Evolutionary conservation across 2,329 filamentous ascomycete genomes (phyloP).

Genomic region (Rhinocladiella similis): DNA sequence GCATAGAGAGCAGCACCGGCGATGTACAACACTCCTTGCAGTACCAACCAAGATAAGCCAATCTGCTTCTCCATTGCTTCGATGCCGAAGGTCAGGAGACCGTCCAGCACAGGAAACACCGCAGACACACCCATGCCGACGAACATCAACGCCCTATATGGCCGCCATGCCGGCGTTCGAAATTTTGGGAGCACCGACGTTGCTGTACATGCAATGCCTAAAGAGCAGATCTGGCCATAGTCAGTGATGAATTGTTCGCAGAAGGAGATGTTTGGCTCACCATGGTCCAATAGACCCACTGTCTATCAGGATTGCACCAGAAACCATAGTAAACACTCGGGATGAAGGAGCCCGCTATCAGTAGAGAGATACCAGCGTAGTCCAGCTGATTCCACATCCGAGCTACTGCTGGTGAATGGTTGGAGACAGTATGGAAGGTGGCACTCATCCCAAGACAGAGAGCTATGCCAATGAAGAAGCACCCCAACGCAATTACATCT

Average conservation of each 20-base stretch:
- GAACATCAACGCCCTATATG: constrained; percentile 87
- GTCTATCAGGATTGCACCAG: constrained; percentile 65
- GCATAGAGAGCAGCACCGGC: constrained; percentile 84
- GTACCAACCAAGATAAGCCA: constrained; percentile 75
- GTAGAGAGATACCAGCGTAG: constrained; percentile 86
- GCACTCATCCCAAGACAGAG: constrained; percentile 78
- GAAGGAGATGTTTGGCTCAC: constrained; percentile 47
- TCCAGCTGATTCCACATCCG: constrained; percentile 90
- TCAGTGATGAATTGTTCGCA: constrained; percentile 3
- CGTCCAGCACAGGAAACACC: constrained; percentile 79
- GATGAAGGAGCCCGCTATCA: constrained; percentile 90
- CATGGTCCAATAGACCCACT: constrained; percentile 72
- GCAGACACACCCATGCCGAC: constrained; percentile 82
- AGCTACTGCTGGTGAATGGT: constrained; percentile 77
- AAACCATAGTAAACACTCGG: constrained; percentile 88
- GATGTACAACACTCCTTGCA: constrained; percentile 83
- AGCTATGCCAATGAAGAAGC: constrained; percentile 75
- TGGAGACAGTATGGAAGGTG: constrained; percentile 79
- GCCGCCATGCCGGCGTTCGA: constrained; percentile 77
- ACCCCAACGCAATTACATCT: constrained; percentile 72
- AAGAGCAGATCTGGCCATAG: constrained; percentile 66
- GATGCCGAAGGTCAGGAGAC: constrained; percentile 66
- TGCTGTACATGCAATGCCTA: constrained; percentile 73
- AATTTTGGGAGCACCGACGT: constrained; percentile 82
- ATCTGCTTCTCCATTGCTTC: constrained; percentile 68